Percentiles rank a stretch among this genome's conserved stretches.
Conservation (phyloP, 2,329 filamentous ascomycete genomes). For the Incumbomyces delicatus region DNA sequence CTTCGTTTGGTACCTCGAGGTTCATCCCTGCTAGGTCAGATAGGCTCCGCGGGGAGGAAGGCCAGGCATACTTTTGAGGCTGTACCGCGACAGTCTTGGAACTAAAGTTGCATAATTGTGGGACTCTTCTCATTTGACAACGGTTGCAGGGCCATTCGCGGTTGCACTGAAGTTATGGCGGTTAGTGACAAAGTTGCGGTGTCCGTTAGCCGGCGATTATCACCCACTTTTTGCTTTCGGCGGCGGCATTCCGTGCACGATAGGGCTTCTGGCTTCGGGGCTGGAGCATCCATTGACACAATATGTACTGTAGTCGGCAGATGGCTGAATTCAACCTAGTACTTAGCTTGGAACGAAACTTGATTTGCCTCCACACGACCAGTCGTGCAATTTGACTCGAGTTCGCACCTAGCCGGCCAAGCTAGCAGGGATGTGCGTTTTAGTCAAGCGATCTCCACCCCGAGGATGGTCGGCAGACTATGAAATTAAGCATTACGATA, state of each 20-base stretch:
- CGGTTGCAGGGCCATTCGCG: slow-evolving; percentile 44
- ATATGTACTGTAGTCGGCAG: too few relatives aligned
- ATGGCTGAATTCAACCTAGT: too few relatives aligned
- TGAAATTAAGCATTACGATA: too few relatives aligned
- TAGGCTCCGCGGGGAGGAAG: slow-evolving; percentile 6
- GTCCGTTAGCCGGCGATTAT: not conserved
- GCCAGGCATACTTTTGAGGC: slow-evolving; percentile 7
- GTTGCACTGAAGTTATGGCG: slow-evolving; percentile 29
- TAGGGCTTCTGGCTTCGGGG: too few relatives aligned
- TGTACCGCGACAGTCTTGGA: slow-evolving; percentile 21
- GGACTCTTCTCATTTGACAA: slow-evolving; percentile 38
- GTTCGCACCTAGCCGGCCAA: too few relatives aligned
- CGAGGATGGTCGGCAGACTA: too few relatives aligned
- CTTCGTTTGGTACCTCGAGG: not conserved
- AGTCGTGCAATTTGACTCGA: too few relatives aligned
- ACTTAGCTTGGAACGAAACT: too few relatives aligned
- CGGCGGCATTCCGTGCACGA: slow-evolving; percentile 42
- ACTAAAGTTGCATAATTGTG: slow-evolving; percentile 40
- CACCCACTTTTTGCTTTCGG: slow-evolving; percentile 40
- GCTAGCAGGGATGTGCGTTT: too few relatives aligned
- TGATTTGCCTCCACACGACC: too few relatives aligned
- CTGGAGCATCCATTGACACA: too few relatives aligned
- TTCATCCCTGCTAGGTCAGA: not conserved
- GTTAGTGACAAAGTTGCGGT: not conserved
- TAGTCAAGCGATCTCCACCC: too few relatives aligned